Base-by-base conservation (phyloP, 306 rosid genomes). In the Biancaea sappan region DNA sequence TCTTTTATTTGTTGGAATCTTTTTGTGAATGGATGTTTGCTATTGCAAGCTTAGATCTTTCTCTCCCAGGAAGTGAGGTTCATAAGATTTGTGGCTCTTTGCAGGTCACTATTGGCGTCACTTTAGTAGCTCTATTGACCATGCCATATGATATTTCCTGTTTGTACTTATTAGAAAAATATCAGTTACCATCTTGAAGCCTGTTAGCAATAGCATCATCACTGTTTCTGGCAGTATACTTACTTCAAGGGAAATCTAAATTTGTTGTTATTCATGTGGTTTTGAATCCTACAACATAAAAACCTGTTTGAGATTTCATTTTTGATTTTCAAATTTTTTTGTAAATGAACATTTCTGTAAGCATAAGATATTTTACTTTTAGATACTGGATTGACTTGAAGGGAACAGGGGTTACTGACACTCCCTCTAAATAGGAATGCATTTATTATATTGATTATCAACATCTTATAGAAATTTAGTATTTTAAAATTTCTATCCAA, bases 181-280 rank as follows among this genome's bases (percentile, higher is more conserved):
- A 34, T 21, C 29, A 44, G 25, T 25, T 54, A 57, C 65, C 24
- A 11, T 63, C 74, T n/a, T 61, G 53, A 19, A 43, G 41, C 31
- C 28, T 51, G 16, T 66, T 68, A 43, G 72, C 24, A 15, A 58
- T 68, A 43, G 72, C 24, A 15, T 58, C 43, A 53, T 47, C 51
- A 21, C 31, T 46, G 11, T 31, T 37, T 50, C 31, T 43, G 29
- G 21, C 24, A 12, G 22, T 11, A 54, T 14, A 44, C 48, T 24
- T 46, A 35, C 53, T 62, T 52, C 47, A 37, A 13, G 66, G 28
- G 43, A 62, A 7, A 13, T 51, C 29, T 32, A 0, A 52, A 37
- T 70, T 53, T 46, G 5, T 54, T 26, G 21, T 74, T 57, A 57
- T 65, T 58, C 48, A 56, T 70, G 54, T 70, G 15, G 54, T 64